A percentile compares a stretch with the other conserved stretches of the same genome.
These are phyloP conservation scores for Metschnikowia sp. DNA, from an alignment of 805 yeast genomes.

Conservation along the genomic window DNA sequence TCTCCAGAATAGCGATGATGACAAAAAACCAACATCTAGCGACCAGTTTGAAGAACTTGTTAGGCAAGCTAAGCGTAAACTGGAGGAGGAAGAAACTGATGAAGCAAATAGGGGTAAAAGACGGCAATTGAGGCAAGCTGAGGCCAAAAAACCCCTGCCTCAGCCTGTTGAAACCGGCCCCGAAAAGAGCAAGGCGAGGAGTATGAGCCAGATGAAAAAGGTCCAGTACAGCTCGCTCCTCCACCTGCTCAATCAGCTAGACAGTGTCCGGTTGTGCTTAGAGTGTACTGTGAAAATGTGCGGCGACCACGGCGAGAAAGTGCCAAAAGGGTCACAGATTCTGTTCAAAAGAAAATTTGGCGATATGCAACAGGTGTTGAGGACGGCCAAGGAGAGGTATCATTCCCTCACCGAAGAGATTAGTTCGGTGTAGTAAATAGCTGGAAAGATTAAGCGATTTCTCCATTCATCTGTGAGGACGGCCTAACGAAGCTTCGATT, in stretches of 20 bases:
- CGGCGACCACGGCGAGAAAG: conserved; percentile 17
- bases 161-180: background rate
- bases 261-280: conserved; percentile 27
- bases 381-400: conserved; percentile 18
- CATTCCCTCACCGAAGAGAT: no score
- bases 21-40: conserved; percentile 3
- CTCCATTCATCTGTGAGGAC: no score
- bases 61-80: conserved; percentile 14
- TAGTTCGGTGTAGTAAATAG: no score
- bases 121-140: conserved; percentile 9
- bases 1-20: conserved; percentile 4
- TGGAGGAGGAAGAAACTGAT: conserved; percentile 5
- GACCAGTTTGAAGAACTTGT: conserved; percentile 16
- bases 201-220: conserved; percentile 20
- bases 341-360: conserved; percentile 21
- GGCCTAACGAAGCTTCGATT: no score
- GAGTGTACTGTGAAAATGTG: conserved; percentile 26
- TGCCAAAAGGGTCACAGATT: conserved; percentile 23
- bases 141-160: conserved; percentile 3
- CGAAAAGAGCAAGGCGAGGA: background rate
- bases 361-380: conserved; percentile 21
- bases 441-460: no score
- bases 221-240: conserved; percentile 22
- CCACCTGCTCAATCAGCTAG: conserved; percentile 25
- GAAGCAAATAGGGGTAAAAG: conserved; percentile 1